Evolutionary conservation across 345 rosid species (phyloP).

Genomic region (Physaria fendleri): DNA sequence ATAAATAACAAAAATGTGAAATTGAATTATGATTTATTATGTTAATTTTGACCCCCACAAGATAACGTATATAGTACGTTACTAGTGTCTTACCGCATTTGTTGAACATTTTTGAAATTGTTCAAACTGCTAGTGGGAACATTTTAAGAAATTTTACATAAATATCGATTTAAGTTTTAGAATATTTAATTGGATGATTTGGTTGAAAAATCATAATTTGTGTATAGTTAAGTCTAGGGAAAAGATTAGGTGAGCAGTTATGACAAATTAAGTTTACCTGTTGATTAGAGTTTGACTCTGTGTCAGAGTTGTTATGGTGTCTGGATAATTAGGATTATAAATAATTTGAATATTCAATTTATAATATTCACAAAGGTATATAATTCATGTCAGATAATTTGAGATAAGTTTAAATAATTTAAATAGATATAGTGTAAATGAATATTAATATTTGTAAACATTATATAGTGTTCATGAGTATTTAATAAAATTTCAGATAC

Average conservation of each 20-base stretch:
- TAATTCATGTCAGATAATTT: no score
- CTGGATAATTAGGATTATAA: no score
- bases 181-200: not conserved
- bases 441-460: no score
- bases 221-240: not conserved
- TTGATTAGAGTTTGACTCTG: conserved; percentile 13
- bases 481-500: no score
- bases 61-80: conserved; percentile 11
- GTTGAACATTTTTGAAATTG: not conserved
- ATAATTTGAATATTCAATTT: no score
- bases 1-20: not conserved
- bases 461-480: no score
- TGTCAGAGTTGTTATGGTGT: conserved; percentile 8
- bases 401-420: no score
- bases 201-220: not conserved
- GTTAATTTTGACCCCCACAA: not conserved
- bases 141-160: no score
- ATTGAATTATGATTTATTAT: not conserved
- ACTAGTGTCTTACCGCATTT: conserved; percentile 1
- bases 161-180: no score
- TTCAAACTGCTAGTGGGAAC: not conserved
- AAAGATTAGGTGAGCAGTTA: conserved; percentile 14
- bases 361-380: no score
- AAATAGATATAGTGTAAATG: no score
- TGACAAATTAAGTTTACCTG: conserved; percentile 23